Evolutionary conservation across 2,329 filamentous ascomycete genomes (phyloP).

Genomic region (Chaetomium olivaceum): DNA sequence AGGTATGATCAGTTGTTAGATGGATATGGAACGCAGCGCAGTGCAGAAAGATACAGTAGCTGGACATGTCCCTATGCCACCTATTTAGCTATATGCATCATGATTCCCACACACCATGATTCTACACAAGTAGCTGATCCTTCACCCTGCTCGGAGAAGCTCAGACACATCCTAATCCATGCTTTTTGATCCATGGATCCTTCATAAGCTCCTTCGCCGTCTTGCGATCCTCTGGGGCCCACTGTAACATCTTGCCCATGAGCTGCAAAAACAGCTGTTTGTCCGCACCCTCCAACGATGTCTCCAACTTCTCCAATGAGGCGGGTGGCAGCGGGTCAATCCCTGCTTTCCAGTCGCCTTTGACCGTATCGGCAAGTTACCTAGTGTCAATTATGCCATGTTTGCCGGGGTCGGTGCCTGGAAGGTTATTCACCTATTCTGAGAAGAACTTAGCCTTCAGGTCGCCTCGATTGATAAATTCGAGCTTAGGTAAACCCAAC

Average conservation of each 20-base stretch:
- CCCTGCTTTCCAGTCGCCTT: not conserved
- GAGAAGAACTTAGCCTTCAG: not conserved
- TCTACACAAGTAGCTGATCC: not conserved
- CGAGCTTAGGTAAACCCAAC: not conserved
- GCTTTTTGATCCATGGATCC: conserved; percentile 5
- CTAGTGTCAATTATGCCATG: not conserved
- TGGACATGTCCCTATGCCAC: too few species aligned
- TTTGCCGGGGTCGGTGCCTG: too few species aligned
- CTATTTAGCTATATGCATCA: too few species aligned
- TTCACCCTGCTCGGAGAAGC: not conserved
- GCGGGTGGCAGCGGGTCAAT: not conserved
- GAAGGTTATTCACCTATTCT: not conserved
- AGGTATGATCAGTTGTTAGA: too few species aligned
- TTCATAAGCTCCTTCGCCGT: conserved; percentile 9
- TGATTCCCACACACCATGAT: too few species aligned
- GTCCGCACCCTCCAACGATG: not conserved
- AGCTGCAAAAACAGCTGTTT: conserved; percentile 8
- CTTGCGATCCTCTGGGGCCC: conserved; percentile 5
- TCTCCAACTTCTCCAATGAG: conserved; percentile 9
- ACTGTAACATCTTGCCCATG: conserved; percentile 9
- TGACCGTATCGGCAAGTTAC: not conserved
- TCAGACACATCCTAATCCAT: not conserved
- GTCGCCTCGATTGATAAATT: not conserved
- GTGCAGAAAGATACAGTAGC: too few species aligned
- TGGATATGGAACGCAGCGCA: too few species aligned